phyloP scores from a whole-genome alignment of 192 early-diverging fungal species.

The Coemansia biformis region DNA sequence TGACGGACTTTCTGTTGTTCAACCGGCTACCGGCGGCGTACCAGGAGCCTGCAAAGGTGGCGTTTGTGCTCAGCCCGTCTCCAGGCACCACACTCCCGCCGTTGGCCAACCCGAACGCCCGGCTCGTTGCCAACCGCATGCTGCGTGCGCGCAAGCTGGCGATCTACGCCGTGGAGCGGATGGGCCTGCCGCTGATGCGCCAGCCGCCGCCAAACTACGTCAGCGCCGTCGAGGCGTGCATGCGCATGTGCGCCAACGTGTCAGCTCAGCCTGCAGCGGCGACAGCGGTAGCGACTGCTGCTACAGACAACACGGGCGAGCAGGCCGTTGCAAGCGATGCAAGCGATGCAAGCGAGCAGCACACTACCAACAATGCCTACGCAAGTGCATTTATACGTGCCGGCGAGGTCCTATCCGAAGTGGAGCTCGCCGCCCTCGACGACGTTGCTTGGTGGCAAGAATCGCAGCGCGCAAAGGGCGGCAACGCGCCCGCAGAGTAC shows the following conservation, averaged over 20 bases:
- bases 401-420: slow-evolving; percentile 24
- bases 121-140: slow-evolving; percentile 83
- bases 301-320: no score
- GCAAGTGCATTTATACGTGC: slow-evolving; percentile 20
- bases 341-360: no score
- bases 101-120: slow-evolving; percentile 50
- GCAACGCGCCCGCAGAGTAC: slow-evolving; percentile 10
- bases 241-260: slow-evolving; percentile 7
- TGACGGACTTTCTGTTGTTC: slow-evolving; percentile 75
- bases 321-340: no score
- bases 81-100: slow-evolving; percentile 43
- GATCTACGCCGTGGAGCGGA: slow-evolving; percentile 77
- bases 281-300: no score
- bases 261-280: no score
- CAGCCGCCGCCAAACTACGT: slow-evolving; percentile 47
- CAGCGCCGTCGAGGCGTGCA: slow-evolving; percentile 35
- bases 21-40: slow-evolving; percentile 57
- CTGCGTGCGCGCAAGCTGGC: slow-evolving; percentile 81
- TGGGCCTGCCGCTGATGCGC: slow-evolving; percentile 45
- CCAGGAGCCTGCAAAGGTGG: slow-evolving; percentile 77
- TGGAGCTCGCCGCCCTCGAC: slow-evolving; percentile 30
- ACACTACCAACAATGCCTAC: not conserved
- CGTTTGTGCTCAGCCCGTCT: slow-evolving; percentile 72
- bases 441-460: slow-evolving; percentile 29
- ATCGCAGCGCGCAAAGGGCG: not conserved